Evolutionary conservation across 345 rosid species (phyloP).

Genomic region (Dimocarpus longan): DNA sequence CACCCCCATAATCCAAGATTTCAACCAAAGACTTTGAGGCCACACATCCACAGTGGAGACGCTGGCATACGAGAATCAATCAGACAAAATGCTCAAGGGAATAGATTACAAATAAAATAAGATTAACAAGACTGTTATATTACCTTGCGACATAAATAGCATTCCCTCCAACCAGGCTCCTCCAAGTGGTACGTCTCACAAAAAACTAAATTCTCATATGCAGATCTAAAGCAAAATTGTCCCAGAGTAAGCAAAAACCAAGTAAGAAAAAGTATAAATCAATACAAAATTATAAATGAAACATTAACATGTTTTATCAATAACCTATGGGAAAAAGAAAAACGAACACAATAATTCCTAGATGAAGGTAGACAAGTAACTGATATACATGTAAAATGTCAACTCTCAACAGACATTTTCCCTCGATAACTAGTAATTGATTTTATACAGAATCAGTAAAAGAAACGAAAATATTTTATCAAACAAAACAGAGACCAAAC

Average conservation of each 20-base stretch:
- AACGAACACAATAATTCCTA: not conserved
- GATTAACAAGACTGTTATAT: not conserved
- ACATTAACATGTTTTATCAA: conserved; percentile 2
- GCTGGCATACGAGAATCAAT: conserved; percentile 44
- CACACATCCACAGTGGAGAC: conserved; percentile 91
- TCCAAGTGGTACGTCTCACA: conserved; percentile 76
- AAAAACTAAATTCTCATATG: conserved; percentile 61
- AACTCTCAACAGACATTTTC: not conserved
- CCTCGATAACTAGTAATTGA: not conserved
- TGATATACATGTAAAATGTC: not conserved
- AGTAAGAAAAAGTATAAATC: not conserved
- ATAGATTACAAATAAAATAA: not conserved
- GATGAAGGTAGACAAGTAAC: not conserved
- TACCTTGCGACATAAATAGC: conserved; percentile 70
- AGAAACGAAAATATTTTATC: not conserved
- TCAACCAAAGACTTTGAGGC: conserved; percentile 59
- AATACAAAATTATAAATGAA: conserved; percentile 10
- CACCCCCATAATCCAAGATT: conserved; percentile 81
- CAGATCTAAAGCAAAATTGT: conserved; percentile 47
- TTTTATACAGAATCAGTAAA: not conserved
- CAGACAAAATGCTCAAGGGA: conserved; percentile 10
- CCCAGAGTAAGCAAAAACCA: conserved; percentile 4
- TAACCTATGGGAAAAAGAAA: not conserved
- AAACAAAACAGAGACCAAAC: not conserved
- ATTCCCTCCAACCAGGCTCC: conserved; percentile 93